Evolutionary conservation across 306 rosid genomes (phyloP).

Genomic region (Echinosophora koreensis): DNA sequence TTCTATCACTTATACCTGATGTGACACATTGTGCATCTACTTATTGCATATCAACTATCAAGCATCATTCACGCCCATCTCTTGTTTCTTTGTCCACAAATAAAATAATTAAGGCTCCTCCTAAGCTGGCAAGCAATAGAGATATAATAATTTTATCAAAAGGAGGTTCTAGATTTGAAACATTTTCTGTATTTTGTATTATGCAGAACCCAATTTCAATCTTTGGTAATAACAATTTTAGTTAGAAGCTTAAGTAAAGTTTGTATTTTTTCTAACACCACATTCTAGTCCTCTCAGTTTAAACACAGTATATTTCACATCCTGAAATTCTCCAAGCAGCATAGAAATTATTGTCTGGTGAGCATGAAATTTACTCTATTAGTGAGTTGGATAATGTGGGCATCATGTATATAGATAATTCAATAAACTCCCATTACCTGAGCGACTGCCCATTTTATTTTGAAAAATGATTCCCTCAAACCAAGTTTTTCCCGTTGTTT

Average conservation of each 20-base stretch:
- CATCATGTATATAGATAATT: background rate
- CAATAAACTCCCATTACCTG: background rate
- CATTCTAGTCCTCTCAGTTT: background rate
- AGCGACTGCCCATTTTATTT: background rate
- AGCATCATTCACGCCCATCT: background rate
- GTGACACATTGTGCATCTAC: too few species aligned
- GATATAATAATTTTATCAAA: background rate
- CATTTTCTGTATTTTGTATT: background rate
- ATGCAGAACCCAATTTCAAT: slow-evolving; percentile 15
- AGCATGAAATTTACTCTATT: background rate
- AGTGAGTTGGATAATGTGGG: too few species aligned
- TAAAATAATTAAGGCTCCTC: slow-evolving; percentile 26
- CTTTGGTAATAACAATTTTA: background rate
- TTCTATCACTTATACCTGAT: too few species aligned
- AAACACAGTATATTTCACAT: background rate
- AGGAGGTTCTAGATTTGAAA: background rate
- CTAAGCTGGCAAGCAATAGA: slow-evolving; percentile 56
- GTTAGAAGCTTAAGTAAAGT: slow-evolving; percentile 11
- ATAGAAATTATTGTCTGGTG: background rate
- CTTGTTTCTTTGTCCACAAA: slow-evolving; percentile 43
- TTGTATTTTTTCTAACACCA: background rate
- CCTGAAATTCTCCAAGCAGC: background rate
- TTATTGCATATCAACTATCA: too few species aligned
- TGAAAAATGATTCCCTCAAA: background rate
- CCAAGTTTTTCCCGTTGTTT: too few species aligned